phyloP scores from a whole-genome alignment of 169 alveolate species.

The Plasmodium fragile region DNA sequence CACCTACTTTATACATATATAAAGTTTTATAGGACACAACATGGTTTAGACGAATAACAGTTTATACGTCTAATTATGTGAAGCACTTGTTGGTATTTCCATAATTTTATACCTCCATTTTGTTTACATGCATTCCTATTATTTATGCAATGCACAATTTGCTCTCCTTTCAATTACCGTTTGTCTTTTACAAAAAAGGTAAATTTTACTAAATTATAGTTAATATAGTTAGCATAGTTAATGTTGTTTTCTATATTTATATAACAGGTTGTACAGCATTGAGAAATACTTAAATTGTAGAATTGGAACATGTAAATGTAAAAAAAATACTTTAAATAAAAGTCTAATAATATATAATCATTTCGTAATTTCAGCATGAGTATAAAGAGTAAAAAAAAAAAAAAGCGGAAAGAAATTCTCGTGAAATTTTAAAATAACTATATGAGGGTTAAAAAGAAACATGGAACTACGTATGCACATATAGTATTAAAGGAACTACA shows the following conservation, averaged over 20 bases:
- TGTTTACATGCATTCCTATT: not conserved
- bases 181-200: not conserved
- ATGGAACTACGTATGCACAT: not conserved
- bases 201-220: not conserved
- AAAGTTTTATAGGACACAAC: not conserved
- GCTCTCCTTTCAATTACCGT: not conserved
- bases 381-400: conserved; percentile 1
- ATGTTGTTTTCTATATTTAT: not conserved
- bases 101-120: not conserved
- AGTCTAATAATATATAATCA: not conserved
- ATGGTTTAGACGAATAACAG: not conserved
- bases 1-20: not conserved
- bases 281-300: not conserved
- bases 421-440: conserved; percentile 9
- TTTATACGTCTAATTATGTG: not conserved
- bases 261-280: not conserved
- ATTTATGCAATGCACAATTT: not conserved
- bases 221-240: not conserved
- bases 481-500: not conserved
- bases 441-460: not conserved
- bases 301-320: not conserved
- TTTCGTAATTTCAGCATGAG: conserved; percentile 14
- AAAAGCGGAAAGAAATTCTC: not conserved
- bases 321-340: conserved; percentile 12
- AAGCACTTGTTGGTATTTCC: not conserved